Percentiles rank a stretch among this genome's conserved stretches.
Evolutionary conservation across 805 yeast species (phyloP).

Genomic region (Sugiyamaella americana): DNA sequence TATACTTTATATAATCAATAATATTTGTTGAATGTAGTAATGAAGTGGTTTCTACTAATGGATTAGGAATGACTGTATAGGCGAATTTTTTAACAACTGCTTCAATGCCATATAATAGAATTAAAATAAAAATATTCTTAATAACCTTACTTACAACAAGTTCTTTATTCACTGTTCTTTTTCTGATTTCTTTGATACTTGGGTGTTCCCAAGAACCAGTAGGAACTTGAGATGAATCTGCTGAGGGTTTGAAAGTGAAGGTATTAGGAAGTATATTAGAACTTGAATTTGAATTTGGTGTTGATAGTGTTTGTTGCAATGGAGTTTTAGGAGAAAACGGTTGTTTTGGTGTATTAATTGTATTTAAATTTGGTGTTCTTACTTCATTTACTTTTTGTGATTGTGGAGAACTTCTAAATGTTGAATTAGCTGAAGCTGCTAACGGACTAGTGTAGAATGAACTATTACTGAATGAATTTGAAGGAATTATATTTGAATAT

Average conservation of each 20-base stretch:
- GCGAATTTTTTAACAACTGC: conserved; percentile 13
- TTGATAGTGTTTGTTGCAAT: neutral
- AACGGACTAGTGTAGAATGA: no score
- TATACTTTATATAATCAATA: neutral
- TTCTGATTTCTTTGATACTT: conserved; percentile 24
- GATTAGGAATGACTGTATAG: neutral
- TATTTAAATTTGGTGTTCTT: neutral
- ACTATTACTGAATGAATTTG: neutral
- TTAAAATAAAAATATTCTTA: conserved; percentile 31
- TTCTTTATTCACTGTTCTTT: conserved; percentile 39
- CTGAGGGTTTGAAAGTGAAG: neutral
- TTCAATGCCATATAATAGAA: conserved; percentile 5
- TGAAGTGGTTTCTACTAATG: conserved; percentile 7
- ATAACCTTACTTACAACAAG: conserved; percentile 33
- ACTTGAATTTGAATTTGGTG: neutral
- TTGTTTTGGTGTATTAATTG: neutral
- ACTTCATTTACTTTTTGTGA: neutral
- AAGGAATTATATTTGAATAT: neutral
- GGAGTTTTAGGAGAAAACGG: neutral
- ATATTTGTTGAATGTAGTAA: conserved; percentile 12
- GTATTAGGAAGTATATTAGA: neutral
- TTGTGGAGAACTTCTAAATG: neutral
- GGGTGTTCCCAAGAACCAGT: conserved; percentile 27
- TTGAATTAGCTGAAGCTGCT: neutral
- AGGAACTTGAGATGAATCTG: conserved; percentile 10